Conservation (phyloP, 805 yeast species). For the Henningerozyma blattae region DNA sequence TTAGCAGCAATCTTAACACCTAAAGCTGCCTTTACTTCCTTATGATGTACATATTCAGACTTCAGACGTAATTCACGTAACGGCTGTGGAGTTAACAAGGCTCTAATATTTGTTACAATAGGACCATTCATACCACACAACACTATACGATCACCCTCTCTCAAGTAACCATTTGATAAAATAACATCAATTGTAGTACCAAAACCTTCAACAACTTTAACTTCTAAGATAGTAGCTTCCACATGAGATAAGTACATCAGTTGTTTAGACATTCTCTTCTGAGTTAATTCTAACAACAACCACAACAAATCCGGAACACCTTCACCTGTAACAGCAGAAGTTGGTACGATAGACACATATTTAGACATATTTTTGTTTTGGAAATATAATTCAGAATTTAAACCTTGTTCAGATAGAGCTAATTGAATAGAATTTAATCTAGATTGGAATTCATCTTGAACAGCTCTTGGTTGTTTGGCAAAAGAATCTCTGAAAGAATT, state of each 20-base stretch:
- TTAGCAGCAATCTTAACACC: constrained; percentile 98
- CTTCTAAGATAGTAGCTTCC: constrained; percentile 95
- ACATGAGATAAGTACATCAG: constrained; percentile 83
- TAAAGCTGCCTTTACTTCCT: constrained; percentile 96
- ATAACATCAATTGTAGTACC: constrained; percentile 98
- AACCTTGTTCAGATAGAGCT: constrained; percentile 94
- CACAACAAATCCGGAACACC: constrained; percentile 99
- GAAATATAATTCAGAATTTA: constrained; percentile 93
- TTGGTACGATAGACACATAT: constrained; percentile 93
- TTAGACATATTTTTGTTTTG: constrained; percentile 89
- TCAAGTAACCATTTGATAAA: constrained; percentile 87
- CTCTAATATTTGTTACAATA: constrained; percentile 90
- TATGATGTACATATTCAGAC: constrained; percentile 93
- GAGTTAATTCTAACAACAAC: constrained; percentile 89
- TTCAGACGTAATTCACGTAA: constrained; percentile 90
- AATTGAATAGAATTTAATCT: constrained; percentile 76
- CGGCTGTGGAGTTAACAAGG: constrained; percentile 95
- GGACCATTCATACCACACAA: constrained; percentile 98
- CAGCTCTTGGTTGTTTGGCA: constrained; percentile 68
- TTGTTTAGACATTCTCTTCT: constrained; percentile 97
- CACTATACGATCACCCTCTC: constrained; percentile 91
- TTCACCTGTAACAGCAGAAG: constrained; percentile 98
- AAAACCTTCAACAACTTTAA: constrained; percentile 94
- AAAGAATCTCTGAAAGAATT: constrained; percentile 93
- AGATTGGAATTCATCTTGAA: constrained; percentile 84